Conservation (phyloP, 306 rosid species). For the Lupinus albus region DNA sequence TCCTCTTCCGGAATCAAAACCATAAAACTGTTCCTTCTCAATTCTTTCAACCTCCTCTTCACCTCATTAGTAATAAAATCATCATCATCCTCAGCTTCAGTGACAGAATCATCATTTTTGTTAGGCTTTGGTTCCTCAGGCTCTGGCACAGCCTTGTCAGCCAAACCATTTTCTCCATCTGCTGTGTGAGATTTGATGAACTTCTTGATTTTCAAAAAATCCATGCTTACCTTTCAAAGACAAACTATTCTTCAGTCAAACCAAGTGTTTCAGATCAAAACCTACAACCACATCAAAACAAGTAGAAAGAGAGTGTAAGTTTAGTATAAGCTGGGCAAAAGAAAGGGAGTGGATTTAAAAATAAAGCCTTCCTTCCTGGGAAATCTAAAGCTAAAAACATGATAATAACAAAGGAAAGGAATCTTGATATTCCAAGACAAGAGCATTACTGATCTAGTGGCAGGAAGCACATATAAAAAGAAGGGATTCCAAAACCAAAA, state of each 20-base stretch:
- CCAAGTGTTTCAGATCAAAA: slow-evolving; percentile 35
- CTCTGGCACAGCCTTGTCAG: slow-evolving; percentile 48
- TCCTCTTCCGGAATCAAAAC: slow-evolving; percentile 96
- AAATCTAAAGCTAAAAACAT: too few species aligned
- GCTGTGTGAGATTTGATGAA: slow-evolving; percentile 68
- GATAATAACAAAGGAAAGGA: slow-evolving; percentile 14
- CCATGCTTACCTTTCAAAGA: slow-evolving; percentile 49
- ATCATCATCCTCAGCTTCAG: slow-evolving; percentile 78
- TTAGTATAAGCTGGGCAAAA: background rate
- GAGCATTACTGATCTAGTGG: slow-evolving; percentile 39
- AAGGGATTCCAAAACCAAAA: background rate
- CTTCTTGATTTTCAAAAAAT: slow-evolving; percentile 72
- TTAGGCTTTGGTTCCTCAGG: slow-evolving; percentile 58
- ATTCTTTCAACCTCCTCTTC: slow-evolving; percentile 86
- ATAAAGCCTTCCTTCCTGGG: too few species aligned
- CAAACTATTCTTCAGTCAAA: slow-evolving; percentile 15
- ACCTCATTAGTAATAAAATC: slow-evolving; percentile 90
- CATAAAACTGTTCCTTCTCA: slow-evolving; percentile 94
- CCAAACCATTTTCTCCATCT: slow-evolving; percentile 46
- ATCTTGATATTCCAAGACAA: slow-evolving; percentile 36
- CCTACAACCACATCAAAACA: slow-evolving; percentile 41
- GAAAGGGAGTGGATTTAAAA: too few species aligned
- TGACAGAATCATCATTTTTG: slow-evolving; percentile 49
- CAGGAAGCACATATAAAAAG: slow-evolving; percentile 24
- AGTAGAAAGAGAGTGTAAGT: background rate